A percentile compares a stretch with the other conserved stretches of the same genome.
phyloP scores from a whole-genome alignment of 1,284 basidiomycete species.

The Farysia itapuensis region DNA sequence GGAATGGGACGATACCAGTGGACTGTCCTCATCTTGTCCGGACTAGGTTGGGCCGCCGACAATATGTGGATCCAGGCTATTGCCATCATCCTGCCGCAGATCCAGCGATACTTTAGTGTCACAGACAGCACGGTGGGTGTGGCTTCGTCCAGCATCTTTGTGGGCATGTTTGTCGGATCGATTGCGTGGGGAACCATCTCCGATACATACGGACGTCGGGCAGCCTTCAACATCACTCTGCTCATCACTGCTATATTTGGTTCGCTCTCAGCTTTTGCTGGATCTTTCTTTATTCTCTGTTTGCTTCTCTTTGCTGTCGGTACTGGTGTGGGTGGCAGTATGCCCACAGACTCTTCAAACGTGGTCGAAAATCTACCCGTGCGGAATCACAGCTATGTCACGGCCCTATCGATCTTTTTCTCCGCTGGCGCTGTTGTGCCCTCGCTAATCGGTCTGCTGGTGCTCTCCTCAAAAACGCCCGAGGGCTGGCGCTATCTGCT shows the following conservation, averaged over 20 bases:
- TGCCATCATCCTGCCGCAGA: conserved; percentile 86
- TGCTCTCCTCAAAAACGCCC: conserved; percentile 24
- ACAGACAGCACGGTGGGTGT: conserved; percentile 74
- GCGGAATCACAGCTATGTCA: conserved; percentile 86
- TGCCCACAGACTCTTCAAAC: conserved; percentile 94
- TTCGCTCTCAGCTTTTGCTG: conserved; percentile 74
- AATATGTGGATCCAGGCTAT: conserved; percentile 62
- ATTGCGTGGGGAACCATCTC: conserved; percentile 62
- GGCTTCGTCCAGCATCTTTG: conserved; percentile 78
- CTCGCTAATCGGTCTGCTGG: conserved; percentile 22
- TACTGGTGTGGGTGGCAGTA: conserved; percentile 76
- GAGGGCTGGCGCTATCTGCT: conserved; percentile 41
- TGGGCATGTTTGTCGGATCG: conserved; percentile 94
- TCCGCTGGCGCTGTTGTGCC: conserved; percentile 43
- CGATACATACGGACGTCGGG: conserved; percentile 70
- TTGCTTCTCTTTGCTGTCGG: conserved; percentile 81
- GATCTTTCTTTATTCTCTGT: conserved; percentile 74
- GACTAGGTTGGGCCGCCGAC: conserved; percentile 54
- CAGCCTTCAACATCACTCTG: conserved; percentile 89
- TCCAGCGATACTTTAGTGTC: conserved; percentile 71
- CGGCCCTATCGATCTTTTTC: conserved; percentile 84
- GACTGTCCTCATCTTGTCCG: conserved; percentile 47
- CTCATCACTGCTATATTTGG: conserved; percentile 89
- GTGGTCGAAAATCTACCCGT: conserved; percentile 91
- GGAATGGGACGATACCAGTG: conserved; percentile 72